These are phyloP conservation scores for Leptomonas seymouri DNA, from an alignment of 208 protist species.

Conservation along the genomic window DNA sequence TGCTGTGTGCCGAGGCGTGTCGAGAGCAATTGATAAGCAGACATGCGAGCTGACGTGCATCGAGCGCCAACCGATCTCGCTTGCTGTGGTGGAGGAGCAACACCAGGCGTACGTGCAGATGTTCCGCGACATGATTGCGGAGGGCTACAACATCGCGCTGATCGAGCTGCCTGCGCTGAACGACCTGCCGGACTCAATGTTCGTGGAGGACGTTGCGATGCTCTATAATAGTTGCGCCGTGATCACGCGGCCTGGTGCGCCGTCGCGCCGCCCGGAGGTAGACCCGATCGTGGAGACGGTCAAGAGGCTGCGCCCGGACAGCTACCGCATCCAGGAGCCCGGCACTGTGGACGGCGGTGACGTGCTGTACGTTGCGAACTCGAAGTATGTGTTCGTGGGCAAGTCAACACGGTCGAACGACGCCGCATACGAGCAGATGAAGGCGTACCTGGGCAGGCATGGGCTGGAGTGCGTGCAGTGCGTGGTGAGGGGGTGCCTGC, in stretches of 20 bases:
- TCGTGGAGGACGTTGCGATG: slow-evolving; percentile 58
- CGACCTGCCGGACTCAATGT: slow-evolving; percentile 56
- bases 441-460: slow-evolving; percentile 43
- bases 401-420: slow-evolving; percentile 60
- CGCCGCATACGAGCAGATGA: slow-evolving; percentile 49
- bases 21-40: slow-evolving; percentile 34
- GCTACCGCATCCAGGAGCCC: slow-evolving; percentile 46
- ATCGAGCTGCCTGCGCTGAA: slow-evolving; percentile 45
- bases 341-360: slow-evolving; percentile 53
- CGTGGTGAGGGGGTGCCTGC: slow-evolving; percentile 39
- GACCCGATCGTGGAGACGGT: slow-evolving; percentile 42
- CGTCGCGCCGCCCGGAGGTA: slow-evolving; percentile 48
- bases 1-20: slow-evolving; percentile 47
- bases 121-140: slow-evolving; percentile 42
- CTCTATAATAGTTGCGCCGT: slow-evolving; percentile 50
- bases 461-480: slow-evolving; percentile 47
- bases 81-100: slow-evolving; percentile 30
- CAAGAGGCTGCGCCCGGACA: slow-evolving; percentile 32
- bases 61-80: slow-evolving; percentile 47
- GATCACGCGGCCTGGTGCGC: slow-evolving; percentile 50
- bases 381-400: slow-evolving; percentile 57
- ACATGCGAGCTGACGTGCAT: slow-evolving; percentile 61
- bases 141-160: slow-evolving; percentile 51
- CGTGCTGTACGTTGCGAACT: slow-evolving; percentile 44
- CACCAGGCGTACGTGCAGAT: slow-evolving; percentile 52